Evolutionary conservation across 2,329 filamentous ascomycete species (phyloP).

Genomic region (Fusarium proliferatum): DNA sequence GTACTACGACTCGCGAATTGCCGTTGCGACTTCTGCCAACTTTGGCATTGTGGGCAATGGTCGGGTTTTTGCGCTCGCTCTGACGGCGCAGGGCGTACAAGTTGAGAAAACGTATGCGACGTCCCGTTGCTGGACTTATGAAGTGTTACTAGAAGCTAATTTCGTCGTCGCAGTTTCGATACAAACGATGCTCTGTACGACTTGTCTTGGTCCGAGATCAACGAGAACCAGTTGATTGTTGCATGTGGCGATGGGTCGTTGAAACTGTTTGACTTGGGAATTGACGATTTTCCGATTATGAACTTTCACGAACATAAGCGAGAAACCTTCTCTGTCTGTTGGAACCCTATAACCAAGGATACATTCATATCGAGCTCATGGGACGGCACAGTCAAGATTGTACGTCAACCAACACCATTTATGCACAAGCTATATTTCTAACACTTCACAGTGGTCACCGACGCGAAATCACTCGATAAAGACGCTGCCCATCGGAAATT

Average conservation of each 20-base stretch:
- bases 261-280: conserved; percentile 89
- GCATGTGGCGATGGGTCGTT: conserved; percentile 94
- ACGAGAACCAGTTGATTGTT: conserved; percentile 92
- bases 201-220: conserved; percentile 92
- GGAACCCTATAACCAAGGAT: conserved; percentile 92
- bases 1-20: conserved; percentile 95
- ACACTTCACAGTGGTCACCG: conserved; percentile 77
- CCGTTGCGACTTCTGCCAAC: conserved; percentile 90
- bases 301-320: conserved; percentile 94
- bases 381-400: conserved; percentile 95
- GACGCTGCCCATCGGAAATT: conserved; percentile 90
- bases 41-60: conserved; percentile 98
- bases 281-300: conserved; percentile 87
- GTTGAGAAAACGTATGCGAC: conserved; percentile 80
- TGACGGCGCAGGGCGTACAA: conserved; percentile 85
- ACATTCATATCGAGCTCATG: conserved; percentile 92
- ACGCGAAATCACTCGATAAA: conserved; percentile 77
- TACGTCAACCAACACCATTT: conserved; percentile 42
- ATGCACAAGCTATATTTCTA: not conserved
- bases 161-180: conserved; percentile 73
- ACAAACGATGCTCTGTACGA: conserved; percentile 98
- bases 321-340: conserved; percentile 91
- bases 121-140: not conserved
- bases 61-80: conserved; percentile 82
- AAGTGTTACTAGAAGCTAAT: not conserved